Evolutionary conservation across 306 rosid species (phyloP), one percentile per base, ranked within the genome.

Genomic region (Quercus berberidifolia): DNA sequence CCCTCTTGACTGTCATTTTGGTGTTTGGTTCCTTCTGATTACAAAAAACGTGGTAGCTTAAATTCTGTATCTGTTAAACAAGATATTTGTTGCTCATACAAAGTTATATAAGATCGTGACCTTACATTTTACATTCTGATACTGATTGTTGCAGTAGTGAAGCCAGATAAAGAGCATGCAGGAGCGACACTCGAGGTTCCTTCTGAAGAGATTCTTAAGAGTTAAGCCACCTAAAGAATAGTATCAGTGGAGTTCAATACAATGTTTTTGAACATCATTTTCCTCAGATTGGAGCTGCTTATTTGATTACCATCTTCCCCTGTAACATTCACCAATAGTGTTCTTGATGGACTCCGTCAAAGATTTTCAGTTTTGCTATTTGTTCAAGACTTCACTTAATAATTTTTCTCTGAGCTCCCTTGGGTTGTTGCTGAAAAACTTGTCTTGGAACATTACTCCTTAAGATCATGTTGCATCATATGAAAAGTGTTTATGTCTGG

Each of bases 131-230:
- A 30, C 31, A 21, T 83, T 58, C 65, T 19, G 46, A 25, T 46
- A 58, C 60, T 78, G 84, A 55, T 69, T 86, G 76, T 20, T 73
- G 88, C 94, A 91, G 95, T 80, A 43, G 85, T 95, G 90, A 92
- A 92, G 88, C 88, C 99, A 5, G 78, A 68, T 55, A 90, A 87
- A 83, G 97, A 85, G 9, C 98, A 91, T 79, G 96, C 96, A 8
- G 98, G 99, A 33, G 94, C 97, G 70, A 93, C 92, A 31, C 86
- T 93, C n/a, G 99, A 95, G 87, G 64, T 92, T 83, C 98, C 98
- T 20, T 85, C 98, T 0, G 97, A 95, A 74, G 98, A 90, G 68
- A 82, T 81, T 74, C 83, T 88, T 43, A 33, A 67, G 15, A 41
- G 46, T 41, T 41, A 41, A 41, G 3, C 13, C 14, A 20, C 31